These are phyloP conservation scores for Rhizopus stolonifer DNA, from an alignment of 371 early-diverging fungal genomes.

Conservation along the genomic window DNA sequence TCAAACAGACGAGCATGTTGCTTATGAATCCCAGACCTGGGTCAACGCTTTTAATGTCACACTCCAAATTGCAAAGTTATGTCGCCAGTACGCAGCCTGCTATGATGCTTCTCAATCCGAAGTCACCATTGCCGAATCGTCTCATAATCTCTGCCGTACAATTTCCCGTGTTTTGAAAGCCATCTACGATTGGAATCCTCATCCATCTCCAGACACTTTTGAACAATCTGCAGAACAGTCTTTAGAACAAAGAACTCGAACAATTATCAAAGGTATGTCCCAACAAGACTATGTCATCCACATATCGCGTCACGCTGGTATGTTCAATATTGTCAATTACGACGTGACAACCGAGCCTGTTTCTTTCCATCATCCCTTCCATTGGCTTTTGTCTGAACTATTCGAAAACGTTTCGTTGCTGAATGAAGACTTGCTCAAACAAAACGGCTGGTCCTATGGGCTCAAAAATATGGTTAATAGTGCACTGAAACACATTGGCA, in stretches of 20 bases:
- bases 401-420: constrained; percentile 69
- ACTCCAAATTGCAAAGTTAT: constrained; percentile 74
- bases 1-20: constrained; percentile 75
- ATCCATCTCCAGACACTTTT: constrained; percentile 5
- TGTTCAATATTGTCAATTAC: constrained; percentile 56
- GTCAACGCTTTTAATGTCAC: constrained; percentile 87
- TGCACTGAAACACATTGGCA: constrained; percentile 10
- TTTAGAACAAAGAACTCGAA: too few relatives aligned
- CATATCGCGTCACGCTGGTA: constrained; percentile 32
- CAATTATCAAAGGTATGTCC: constrained; percentile 25
- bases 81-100: constrained; percentile 77
- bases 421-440: constrained; percentile 49
- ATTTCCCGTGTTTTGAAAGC: constrained; percentile 51
- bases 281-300: constrained; percentile 28
- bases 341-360: constrained; percentile 69
- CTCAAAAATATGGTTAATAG: constrained; percentile 57
- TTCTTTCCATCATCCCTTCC: constrained; percentile 88
- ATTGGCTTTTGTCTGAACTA: constrained; percentile 86
- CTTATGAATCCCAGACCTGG: constrained; percentile 90
- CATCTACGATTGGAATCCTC: constrained; percentile 54
- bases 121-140: constrained; percentile 8
- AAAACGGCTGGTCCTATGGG: constrained; percentile 48
- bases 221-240: too few relatives aligned
- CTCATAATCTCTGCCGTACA: constrained; percentile 35
- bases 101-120: constrained; percentile 33